Conservation (phyloP, 1,284 basidiomycete species). For the Cystobasidium slooffiae region DNA sequence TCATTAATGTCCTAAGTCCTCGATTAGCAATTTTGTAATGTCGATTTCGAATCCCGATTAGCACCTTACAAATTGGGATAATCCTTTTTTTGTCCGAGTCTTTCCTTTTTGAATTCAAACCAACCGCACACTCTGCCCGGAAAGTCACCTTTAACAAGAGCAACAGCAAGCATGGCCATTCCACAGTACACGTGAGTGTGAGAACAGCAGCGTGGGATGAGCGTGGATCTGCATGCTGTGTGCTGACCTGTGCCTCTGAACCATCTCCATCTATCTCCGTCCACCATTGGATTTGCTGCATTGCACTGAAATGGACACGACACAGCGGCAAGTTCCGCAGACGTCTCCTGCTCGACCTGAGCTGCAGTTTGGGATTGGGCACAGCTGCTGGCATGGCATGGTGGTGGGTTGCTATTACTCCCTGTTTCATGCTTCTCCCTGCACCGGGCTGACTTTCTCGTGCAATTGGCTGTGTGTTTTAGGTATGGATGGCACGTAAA, state of each 20-base stretch:
- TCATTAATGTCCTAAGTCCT: too few relatives aligned
- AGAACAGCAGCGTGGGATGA: background rate
- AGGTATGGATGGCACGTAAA: slow-evolving; percentile 45
- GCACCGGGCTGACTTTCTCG: background rate
- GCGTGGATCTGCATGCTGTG: background rate
- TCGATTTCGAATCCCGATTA: too few relatives aligned
- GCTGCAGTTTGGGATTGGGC: slow-evolving; percentile 31
- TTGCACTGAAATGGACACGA: background rate
- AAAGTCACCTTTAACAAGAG: background rate
- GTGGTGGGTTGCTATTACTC: slow-evolving; percentile 24
- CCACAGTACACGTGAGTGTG: slow-evolving; percentile 21
- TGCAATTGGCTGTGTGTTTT: slow-evolving; percentile 5
- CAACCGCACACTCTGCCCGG: too few relatives aligned
- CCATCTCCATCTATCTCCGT: background rate
- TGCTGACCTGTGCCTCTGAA: background rate
- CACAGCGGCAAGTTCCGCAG: slow-evolving; percentile 28
- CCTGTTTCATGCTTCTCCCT: background rate
- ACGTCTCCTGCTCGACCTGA: slow-evolving; percentile 38
- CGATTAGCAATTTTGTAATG: too few relatives aligned
- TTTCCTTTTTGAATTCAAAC: background rate
- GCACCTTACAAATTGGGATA: too few relatives aligned
- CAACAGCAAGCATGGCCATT: slow-evolving; percentile 25
- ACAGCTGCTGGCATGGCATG: slow-evolving; percentile 37
- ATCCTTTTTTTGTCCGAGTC: too few relatives aligned
- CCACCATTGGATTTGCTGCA: background rate